Evolutionary conservation across 2,329 filamentous ascomycete genomes (phyloP), one percentile per base, ranked within the genome.

Genomic region (Phaeoacremonium minimum): DNA sequence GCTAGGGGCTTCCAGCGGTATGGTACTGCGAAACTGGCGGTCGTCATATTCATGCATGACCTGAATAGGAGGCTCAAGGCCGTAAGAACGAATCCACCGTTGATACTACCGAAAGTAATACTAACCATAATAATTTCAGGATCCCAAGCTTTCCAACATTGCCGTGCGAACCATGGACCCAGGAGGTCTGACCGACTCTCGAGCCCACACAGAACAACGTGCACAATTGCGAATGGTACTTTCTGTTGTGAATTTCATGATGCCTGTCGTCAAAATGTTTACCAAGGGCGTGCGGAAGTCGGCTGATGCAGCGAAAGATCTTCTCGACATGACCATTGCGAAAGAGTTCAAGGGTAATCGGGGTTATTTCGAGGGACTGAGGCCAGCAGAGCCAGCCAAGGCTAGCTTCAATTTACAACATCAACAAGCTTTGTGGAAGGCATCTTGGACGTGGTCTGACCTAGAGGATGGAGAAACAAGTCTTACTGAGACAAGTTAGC

Each of bases 1-100:
- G 28, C 18, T 4, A 31, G 18, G 1, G 66, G 67, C 4, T 68
- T 67, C 19, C 56, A 64, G 36, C 50, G 63, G 36, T 73, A 71
- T 44, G 66, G 54, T 3, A 58, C 57, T 16, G 59, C 62, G 1
- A 72, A 70, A 44, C 44, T 47, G 0, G 64, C 57, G 4, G 48
- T 60, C 11, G 46, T 65, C 5, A 64, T 61, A 47, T 61, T 60
- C 43, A 60, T 56, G 42, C 60, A 67, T 38, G 59, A 60, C 18
- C 42, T 71, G 14, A 67, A 66, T 33, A 47, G 49, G 5, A 40
- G 46, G 14, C 47, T 58, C 6, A 41, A 55, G 31, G 49, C 51
- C 36, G 53, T 42, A 18, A 33, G 20, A 26, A 26, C 8, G 20
- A 26, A 8, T n/a, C n/a, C n/a, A 26, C n/a, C 20, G 8, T 26